Evolutionary conservation across 495 filamentous ascomycete genomes (phyloP).

Genomic region (Lophiostoma macrostomum): DNA sequence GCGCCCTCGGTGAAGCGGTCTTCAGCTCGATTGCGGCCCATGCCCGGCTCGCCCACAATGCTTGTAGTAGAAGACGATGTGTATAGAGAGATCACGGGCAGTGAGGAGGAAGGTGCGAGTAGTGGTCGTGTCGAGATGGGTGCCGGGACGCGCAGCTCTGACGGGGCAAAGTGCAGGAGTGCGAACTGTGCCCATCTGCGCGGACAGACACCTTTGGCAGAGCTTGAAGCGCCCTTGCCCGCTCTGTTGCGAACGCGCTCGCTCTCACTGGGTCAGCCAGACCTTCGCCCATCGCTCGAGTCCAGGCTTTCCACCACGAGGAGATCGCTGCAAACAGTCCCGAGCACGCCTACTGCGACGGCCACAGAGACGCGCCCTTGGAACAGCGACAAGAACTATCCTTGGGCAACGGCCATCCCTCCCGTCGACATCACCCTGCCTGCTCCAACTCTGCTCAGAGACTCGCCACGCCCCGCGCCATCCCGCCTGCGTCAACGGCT

Average conservation of each 20-base stretch:
- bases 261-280: conserved; percentile 19
- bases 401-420: conserved; percentile 35
- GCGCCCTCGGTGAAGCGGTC: conserved; percentile 21
- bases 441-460: conserved; percentile 20
- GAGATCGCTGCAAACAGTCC: conserved; percentile 18
- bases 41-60: conserved; percentile 27
- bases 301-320: conserved; percentile 16
- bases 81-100: conserved; percentile 27
- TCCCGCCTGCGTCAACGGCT: conserved; percentile 20
- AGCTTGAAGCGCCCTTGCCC: conserved; percentile 29
- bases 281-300: conserved; percentile 12
- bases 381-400: conserved; percentile 43
- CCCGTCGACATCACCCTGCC: conserved; percentile 39
- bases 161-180: background rate
- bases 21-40: conserved; percentile 24
- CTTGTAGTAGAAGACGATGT: conserved; percentile 28
- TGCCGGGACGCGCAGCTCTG: background rate
- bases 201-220: conserved; percentile 23
- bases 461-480: conserved; percentile 19
- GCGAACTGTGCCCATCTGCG: background rate
- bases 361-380: conserved; percentile 35
- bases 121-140: background rate
- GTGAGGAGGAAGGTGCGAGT: conserved; percentile 10
- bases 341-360: conserved; percentile 17
- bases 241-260: conserved; percentile 24